Evolutionary conservation across 305 asterid species (phyloP).

Genomic region (Fraxinus sp.): DNA sequence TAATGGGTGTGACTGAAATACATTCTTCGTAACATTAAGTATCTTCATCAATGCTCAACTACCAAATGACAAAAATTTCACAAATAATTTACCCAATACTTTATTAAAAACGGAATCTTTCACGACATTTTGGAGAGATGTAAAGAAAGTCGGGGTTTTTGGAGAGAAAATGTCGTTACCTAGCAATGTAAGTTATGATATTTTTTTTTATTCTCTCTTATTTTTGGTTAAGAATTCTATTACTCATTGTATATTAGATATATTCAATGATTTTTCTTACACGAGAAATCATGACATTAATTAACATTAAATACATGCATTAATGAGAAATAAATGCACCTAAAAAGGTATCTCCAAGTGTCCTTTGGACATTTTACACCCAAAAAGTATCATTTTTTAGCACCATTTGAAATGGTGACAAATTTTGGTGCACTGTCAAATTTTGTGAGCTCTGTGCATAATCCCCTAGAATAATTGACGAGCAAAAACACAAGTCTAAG

Average conservation of each 20-base stretch:
- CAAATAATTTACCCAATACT: background rate
- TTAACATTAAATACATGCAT: too few relatives aligned
- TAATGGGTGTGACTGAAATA: background rate
- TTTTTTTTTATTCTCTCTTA: too few relatives aligned
- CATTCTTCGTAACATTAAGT: background rate
- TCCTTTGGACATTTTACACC: background rate
- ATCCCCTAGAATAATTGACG: background rate
- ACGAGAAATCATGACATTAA: too few relatives aligned
- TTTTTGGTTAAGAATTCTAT: too few relatives aligned
- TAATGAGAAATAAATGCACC: background rate
- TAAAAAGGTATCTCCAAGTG: background rate
- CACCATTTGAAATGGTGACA: too few relatives aligned
- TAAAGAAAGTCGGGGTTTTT: background rate
- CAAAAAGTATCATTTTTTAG: too few relatives aligned
- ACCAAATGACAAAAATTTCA: background rate
- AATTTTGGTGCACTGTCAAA: too few relatives aligned
- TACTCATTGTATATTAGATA: background rate
- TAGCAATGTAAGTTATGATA: background rate
- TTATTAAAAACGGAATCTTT: too few relatives aligned
- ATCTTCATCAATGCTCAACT: background rate
- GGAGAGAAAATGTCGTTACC: background rate
- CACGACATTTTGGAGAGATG: background rate
- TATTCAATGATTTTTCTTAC: background rate
- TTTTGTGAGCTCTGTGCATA: too few relatives aligned
- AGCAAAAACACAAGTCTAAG: background rate